Evolutionary conservation across 2,329 filamentous ascomycete genomes (phyloP).

Genomic region (Botrytis porri): DNA sequence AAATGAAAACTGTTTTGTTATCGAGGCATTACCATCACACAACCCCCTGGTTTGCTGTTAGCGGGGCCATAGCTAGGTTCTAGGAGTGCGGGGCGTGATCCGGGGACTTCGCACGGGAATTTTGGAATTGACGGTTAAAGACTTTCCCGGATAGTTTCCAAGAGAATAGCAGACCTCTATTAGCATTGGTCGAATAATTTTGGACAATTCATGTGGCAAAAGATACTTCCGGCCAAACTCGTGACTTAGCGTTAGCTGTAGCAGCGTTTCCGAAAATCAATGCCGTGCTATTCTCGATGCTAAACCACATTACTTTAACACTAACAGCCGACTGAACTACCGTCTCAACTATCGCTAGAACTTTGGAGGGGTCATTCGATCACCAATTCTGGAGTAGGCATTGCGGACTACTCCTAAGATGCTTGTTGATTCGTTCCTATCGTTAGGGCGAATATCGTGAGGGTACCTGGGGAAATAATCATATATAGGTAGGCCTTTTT

Average conservation of each 20-base stretch:
- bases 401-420: not conserved
- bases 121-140: slow-evolving; percentile 4
- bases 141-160: slow-evolving; percentile 13
- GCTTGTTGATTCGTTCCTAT: not conserved
- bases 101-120: slow-evolving; percentile 7
- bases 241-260: not conserved
- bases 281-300: slow-evolving; percentile 1
- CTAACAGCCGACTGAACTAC: slow-evolving; percentile 20
- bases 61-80: not conserved
- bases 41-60: not conserved
- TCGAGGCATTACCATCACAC: not conserved
- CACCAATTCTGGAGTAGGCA: not conserved
- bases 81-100: slow-evolving; percentile 14
- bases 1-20: not conserved
- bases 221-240: slow-evolving; percentile 10
- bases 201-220: slow-evolving; percentile 2
- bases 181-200: not conserved
- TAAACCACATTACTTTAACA: not conserved
- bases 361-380: slow-evolving; percentile 1
- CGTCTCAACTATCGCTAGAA: slow-evolving; percentile 5
- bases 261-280: slow-evolving; percentile 7
- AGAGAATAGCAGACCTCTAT: not conserved
- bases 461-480: not conserved
- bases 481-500: slow-evolving; percentile 14
- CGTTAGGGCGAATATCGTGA: not conserved